phyloP scores from a whole-genome alignment of 1,284 basidiomycete species.

The Agroathelia rolfsii region DNA sequence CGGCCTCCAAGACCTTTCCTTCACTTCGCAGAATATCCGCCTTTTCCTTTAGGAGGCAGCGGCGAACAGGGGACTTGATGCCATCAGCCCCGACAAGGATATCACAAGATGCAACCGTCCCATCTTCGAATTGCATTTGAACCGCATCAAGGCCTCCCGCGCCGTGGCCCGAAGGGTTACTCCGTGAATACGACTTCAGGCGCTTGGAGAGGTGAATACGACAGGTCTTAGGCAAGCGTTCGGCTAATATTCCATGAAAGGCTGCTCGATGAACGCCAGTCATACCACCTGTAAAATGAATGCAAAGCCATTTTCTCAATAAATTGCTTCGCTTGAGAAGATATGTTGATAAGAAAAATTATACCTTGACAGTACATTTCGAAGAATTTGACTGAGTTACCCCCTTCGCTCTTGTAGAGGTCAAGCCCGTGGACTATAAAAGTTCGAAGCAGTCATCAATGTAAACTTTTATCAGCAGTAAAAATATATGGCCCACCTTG shows the following conservation, averaged over 20 bases:
- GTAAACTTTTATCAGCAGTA: background rate
- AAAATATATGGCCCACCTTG: constrained; percentile 1
- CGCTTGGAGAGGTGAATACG: constrained; percentile 27
- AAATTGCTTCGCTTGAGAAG: too few relatives aligned
- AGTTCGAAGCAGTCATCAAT: too few relatives aligned
- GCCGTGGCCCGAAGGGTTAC: constrained; percentile 5
- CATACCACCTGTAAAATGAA: constrained; percentile 23
- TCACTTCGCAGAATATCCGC: constrained; percentile 10
- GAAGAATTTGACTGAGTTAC: too few relatives aligned
- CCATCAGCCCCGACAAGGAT: constrained; percentile 20
- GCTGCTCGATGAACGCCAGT: constrained; percentile 33
- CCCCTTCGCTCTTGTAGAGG: constrained; percentile 6
- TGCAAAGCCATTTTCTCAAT: too few relatives aligned
- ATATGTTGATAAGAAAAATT: too few relatives aligned
- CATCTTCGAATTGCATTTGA: constrained; percentile 16
- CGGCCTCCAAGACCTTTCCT: constrained; percentile 11
- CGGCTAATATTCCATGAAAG: constrained; percentile 29
- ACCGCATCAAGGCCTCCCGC: too few relatives aligned
- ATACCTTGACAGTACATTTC: too few relatives aligned
- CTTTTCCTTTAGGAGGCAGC: constrained; percentile 19
- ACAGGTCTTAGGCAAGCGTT: constrained; percentile 22
- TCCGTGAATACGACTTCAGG: constrained; percentile 27
- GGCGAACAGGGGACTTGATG: constrained; percentile 21
- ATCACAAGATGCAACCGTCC: constrained; percentile 16
- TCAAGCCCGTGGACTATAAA: too few relatives aligned